Evolutionary conservation across 441 rosid genomes (phyloP).

Genomic region (Arabidopsis lyrata): DNA sequence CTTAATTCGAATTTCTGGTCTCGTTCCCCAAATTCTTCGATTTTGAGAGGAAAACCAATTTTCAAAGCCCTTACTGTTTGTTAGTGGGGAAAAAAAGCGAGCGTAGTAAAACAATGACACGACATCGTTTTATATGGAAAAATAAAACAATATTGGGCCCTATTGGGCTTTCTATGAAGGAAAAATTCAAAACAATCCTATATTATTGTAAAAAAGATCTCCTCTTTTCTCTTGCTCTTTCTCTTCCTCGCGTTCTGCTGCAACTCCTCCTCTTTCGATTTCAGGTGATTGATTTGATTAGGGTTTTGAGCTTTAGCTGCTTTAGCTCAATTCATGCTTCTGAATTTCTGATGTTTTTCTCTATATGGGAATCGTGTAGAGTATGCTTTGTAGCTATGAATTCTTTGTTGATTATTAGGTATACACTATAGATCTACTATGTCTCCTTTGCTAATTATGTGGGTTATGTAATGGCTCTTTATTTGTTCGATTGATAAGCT

Average conservation of each 20-base stretch:
- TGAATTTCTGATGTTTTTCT: neutral
- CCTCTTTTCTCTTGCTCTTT: too few relatives aligned
- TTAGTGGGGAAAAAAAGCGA: constrained; percentile 33
- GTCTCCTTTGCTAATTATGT: neutral
- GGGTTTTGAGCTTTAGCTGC: constrained; percentile 29
- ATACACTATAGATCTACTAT: constrained; percentile 31
- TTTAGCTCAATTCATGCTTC: constrained; percentile 11
- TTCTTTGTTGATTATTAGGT: constrained; percentile 17
- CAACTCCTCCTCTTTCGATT: constrained; percentile 35
- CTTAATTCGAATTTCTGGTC: constrained; percentile 3
- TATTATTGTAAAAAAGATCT: too few relatives aligned
- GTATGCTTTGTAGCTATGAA: neutral
- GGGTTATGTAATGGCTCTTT: constrained; percentile 6
- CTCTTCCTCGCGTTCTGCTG: constrained; percentile 31
- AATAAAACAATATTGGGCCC: neutral
- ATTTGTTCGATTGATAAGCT: constrained; percentile 11
- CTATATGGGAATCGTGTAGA: neutral
- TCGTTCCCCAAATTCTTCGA: constrained; percentile 1
- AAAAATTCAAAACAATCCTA: too few relatives aligned
- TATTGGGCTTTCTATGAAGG: constrained; percentile 23
- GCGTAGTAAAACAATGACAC: constrained; percentile 9
- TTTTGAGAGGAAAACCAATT: constrained; percentile 28
- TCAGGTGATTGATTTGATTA: constrained; percentile 44
- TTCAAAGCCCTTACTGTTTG: constrained; percentile 31
- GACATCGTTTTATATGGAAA: neutral